phyloP scores from a whole-genome alignment of 495 filamentous ascomycete genomes.

The Talaromyces proteolyticus region DNA sequence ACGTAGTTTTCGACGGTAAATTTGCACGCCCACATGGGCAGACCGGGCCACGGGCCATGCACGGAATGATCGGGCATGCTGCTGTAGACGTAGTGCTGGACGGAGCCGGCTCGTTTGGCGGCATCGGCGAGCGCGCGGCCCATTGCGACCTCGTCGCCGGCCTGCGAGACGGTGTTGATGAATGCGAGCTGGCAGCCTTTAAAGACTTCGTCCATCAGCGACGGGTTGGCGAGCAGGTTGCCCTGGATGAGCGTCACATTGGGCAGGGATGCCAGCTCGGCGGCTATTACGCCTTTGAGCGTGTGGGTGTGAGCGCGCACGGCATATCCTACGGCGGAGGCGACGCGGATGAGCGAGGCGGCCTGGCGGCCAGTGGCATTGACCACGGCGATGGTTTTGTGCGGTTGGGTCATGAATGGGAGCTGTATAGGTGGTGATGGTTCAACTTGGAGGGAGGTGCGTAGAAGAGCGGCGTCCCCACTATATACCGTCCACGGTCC shows the following conservation, averaged over 20 bases:
- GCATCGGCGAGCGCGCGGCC: constrained; percentile 84
- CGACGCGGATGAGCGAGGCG: constrained; percentile 87
- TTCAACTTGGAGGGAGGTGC: no score
- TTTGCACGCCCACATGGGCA: constrained; percentile 90
- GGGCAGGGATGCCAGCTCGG: constrained; percentile 71
- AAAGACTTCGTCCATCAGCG: constrained; percentile 74
- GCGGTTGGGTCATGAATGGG: constrained; percentile 41
- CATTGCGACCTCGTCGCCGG: constrained; percentile 88
- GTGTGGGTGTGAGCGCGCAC: constrained; percentile 86
- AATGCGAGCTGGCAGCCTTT: constrained; percentile 80
- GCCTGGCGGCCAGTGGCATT: constrained; percentile 92
- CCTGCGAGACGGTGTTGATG: constrained; percentile 93
- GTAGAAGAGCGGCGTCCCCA: no score
- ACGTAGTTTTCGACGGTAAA: constrained; percentile 88
- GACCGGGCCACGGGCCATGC: constrained; percentile 69
- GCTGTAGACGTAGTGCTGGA: constrained; percentile 91
- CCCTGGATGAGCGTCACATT: constrained; percentile 83
- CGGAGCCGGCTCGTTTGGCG: constrained; percentile 68
- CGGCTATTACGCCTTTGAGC: constrained; percentile 72
- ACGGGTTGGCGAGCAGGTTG: constrained; percentile 63
- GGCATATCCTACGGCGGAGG: constrained; percentile 82
- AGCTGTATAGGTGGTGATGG: no score
- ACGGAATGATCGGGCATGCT: constrained; percentile 92
- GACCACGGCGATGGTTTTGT: constrained; percentile 82
- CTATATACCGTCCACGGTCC: no score